These are phyloP conservation scores for Talaromyces nanjingensis DNA, from an alignment of 495 filamentous ascomycete genomes.

Conservation along the genomic window DNA sequence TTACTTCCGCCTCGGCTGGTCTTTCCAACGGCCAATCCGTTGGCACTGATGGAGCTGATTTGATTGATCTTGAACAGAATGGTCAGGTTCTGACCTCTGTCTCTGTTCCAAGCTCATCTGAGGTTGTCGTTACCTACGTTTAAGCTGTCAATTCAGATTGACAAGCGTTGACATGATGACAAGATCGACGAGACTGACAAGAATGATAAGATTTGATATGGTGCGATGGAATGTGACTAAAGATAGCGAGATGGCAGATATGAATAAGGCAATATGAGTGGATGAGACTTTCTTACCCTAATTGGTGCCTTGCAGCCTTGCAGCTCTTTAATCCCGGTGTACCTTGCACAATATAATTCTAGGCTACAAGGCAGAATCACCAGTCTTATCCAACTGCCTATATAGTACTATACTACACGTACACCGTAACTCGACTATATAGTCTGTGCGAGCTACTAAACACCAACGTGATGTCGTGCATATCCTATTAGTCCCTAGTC, in stretches of 20 bases:
- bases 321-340: not conserved
- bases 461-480: not conserved
- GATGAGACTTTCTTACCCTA: not conserved
- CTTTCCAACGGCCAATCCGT: conserved; percentile 14
- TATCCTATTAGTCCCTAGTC: not conserved
- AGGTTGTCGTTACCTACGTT: conserved; percentile 26
- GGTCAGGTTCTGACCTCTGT: conserved; percentile 40
- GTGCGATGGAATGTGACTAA: not conserved
- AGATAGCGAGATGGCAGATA: not conserved
- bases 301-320: not conserved
- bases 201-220: not conserved
- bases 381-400: not conserved
- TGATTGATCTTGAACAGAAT: conserved; percentile 47
- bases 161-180: not conserved
- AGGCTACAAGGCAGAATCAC: not conserved
- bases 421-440: not conserved
- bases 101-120: conserved; percentile 28
- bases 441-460: not conserved
- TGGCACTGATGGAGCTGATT: conserved; percentile 32
- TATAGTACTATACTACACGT: not conserved
- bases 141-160: not conserved
- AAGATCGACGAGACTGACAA: not conserved
- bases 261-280: not conserved
- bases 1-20: conserved; percentile 36
- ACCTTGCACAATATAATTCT: not conserved